A percentile compares a stretch with the other conserved stretches of the same genome.
phyloP scores from a whole-genome alignment of 78 protist species.

The Speleostelium caveatum region DNA sequence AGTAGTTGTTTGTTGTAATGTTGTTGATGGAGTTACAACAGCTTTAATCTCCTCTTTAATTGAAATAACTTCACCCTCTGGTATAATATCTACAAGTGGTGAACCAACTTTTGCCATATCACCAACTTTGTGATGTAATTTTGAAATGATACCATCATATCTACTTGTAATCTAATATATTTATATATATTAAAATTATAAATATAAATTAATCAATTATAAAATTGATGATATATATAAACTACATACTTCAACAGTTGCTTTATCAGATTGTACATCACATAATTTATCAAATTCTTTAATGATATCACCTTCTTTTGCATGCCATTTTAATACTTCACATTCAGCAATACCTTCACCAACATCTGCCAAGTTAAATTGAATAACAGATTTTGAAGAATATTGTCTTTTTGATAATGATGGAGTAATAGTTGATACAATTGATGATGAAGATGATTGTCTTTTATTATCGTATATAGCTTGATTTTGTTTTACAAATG shows the following conservation, averaged over 20 bases:
- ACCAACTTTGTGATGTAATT: conserved; percentile 82
- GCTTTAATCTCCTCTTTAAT: background rate
- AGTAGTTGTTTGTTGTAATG: conserved; percentile 19
- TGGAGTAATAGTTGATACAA: background rate
- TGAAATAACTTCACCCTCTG: conserved; percentile 33
- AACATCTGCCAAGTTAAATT: conserved; percentile 92
- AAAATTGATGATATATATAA: background rate
- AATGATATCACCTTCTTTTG: conserved; percentile 90
- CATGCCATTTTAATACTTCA: conserved; percentile 92
- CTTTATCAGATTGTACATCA: conserved; percentile 97
- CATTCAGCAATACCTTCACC: conserved; percentile 97
- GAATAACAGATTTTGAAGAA: conserved; percentile 36
- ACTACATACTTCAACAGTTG: conserved; percentile 85
- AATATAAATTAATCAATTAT: background rate
- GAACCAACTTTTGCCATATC: conserved; percentile 90
- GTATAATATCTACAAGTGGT: conserved; percentile 86
- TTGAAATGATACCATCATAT: conserved; percentile 87
- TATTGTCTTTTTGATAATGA: too few relatives aligned
- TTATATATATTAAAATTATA: background rate
- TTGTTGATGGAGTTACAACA: background rate
- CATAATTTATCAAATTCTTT: conserved; percentile 91
- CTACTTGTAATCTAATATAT: conserved; percentile 84
- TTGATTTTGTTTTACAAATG: too few relatives aligned
- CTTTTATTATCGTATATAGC: too few relatives aligned
- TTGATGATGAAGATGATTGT: background rate